A percentile compares a stretch with the other conserved stretches of the same genome.
Conservation (phyloP, 2,329 filamentous ascomycete species). For the Phaeosphaeria sp. region DNA sequence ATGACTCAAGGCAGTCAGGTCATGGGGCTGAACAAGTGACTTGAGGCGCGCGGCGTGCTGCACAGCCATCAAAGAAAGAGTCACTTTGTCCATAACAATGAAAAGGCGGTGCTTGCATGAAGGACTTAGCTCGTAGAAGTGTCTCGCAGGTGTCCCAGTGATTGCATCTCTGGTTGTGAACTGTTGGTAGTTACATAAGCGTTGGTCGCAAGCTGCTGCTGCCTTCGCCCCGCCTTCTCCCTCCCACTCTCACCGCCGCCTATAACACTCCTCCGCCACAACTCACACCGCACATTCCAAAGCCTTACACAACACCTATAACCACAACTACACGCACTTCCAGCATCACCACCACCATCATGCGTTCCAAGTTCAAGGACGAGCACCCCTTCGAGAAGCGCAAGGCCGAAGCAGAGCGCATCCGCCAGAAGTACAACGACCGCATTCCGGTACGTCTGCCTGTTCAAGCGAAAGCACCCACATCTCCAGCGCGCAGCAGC, state of each 20-base stretch:
- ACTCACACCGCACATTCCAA: constrained; percentile 18
- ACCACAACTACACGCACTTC: constrained; percentile 19
- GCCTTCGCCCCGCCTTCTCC: constrained; percentile 31
- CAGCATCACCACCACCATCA: constrained; percentile 51
- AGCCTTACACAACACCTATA: constrained; percentile 2
- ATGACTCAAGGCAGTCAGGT: constrained; percentile 31
- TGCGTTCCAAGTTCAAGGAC: constrained; percentile 99
- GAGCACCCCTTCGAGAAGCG: constrained; percentile 99
- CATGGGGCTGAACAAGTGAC: constrained; percentile 42
- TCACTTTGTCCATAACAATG: constrained; percentile 24
- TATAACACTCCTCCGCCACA: constrained; percentile 36
- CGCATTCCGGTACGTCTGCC: constrained; percentile 85
- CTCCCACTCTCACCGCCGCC: constrained; percentile 43
- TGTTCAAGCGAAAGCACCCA: neutral
- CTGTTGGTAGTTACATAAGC: neutral
- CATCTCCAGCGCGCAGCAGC: constrained; percentile 13
- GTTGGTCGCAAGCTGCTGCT: constrained; percentile 19
- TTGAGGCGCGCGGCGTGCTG: constrained; percentile 29
- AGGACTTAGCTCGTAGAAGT: constrained; percentile 9
- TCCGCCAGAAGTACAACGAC: constrained; percentile 98
- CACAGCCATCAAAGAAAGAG: constrained; percentile 38
- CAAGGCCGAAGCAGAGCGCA: constrained; percentile 99
- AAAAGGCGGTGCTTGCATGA: constrained; percentile 30
- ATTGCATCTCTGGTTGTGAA: constrained; percentile 12
- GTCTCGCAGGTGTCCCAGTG: constrained; percentile 20